Evolutionary conservation across 441 rosid genomes (phyloP).

Genomic region (Omphalea diandra): DNA sequence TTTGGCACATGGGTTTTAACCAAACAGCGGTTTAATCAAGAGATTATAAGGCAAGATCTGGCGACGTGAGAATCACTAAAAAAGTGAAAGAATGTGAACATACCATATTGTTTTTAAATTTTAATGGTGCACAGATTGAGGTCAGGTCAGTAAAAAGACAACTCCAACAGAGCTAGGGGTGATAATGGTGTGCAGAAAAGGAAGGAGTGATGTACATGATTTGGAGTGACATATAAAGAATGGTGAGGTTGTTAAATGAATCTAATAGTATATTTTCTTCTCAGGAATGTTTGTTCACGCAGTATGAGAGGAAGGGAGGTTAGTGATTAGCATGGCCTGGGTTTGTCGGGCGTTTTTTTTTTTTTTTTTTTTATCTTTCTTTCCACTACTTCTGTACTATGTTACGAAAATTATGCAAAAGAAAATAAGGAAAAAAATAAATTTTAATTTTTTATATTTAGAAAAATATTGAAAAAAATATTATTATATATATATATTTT

Average conservation of each 20-base stretch:
- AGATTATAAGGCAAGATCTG: slow-evolving; percentile 12
- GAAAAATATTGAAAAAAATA: too few species aligned
- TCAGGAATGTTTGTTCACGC: slow-evolving; percentile 5
- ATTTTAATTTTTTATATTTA: too few species aligned
- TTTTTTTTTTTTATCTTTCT: not conserved
- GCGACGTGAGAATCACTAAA: not conserved
- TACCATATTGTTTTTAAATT: slow-evolving; percentile 16
- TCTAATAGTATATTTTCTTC: too few species aligned
- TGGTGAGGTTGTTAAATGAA: not conserved
- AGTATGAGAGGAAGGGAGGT: not conserved
- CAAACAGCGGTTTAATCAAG: slow-evolving; percentile 3
- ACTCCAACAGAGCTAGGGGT: too few species aligned
- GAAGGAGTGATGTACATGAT: too few species aligned
- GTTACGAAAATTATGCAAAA: too few species aligned
- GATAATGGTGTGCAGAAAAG: too few species aligned
- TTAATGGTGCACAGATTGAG: too few species aligned
- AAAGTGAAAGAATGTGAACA: not conserved
- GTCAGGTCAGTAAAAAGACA: too few species aligned
- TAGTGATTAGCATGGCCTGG: not conserved
- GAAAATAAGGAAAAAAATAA: too few species aligned
- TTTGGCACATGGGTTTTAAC: slow-evolving; percentile 14
- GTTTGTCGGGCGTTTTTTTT: not conserved
- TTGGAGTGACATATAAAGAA: not conserved
- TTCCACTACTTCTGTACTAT: too few species aligned
- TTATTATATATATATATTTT: too few species aligned